Base-by-base conservation (phyloP, 75 land plant genomes). In the Picea glauca region DNA sequence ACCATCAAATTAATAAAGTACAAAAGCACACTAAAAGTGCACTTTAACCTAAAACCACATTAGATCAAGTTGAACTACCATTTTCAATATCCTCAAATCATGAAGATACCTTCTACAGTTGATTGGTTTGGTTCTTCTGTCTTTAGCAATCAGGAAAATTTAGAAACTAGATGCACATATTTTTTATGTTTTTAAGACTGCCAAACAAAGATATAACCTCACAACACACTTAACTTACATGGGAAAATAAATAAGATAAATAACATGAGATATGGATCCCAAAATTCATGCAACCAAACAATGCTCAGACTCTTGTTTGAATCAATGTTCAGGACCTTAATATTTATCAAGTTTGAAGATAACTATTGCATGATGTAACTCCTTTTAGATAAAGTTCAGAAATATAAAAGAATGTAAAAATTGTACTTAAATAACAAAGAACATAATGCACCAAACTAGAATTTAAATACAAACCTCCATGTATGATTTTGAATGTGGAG, bases 401-500 rank as follows among this genome's bases (percentile, higher is more conserved):
- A 5, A 13, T 67, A 4, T 15, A 15, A 5, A 67, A 67, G 20
- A 35, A 33, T 15, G 15, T 35, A 67, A 8, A 35, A 33, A 35
- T 0, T 38, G 1, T 67, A 67, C 72, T 33, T 14, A 35, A 67
- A 3, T 13, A 67, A 67, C 35, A 40, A 67, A 15, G 20, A 31
- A 32, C 38, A 38, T 35, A 40, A 38, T 67, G 43, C 46, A 14
- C 15, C 38, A 67, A 67, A 67, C 46, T 33, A 64, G 66, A 64
- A 64, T 30, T 13, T 35, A 38, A 1, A 67, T 35, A 35, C 72
- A 67, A 67, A 67, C 72, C 72, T 67, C 72, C 5, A 67, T 17
- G 18, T 67, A 67, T 4, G 72, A 67, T 30, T 67, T 67, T 38
- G 72, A 67, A 67, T 67, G 35, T 67, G 72, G 72, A 35, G 72